These are phyloP conservation scores for Boletus pseudopeckii DNA, from an alignment of 768 basidiomycete genomes.

Conservation along the genomic window DNA sequence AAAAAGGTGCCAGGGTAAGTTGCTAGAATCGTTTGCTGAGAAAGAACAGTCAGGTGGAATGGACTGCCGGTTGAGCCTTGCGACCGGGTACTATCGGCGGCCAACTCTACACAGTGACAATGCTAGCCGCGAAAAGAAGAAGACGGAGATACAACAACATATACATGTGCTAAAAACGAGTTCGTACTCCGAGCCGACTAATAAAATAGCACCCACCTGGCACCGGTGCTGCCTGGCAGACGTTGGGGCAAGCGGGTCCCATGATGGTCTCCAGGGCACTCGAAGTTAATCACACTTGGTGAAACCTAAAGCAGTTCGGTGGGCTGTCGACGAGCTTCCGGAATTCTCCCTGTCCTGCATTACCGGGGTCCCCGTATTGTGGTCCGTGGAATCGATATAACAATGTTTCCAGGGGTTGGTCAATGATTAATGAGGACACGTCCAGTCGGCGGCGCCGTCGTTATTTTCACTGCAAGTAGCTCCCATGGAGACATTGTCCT, in stretches of 20 bases:
- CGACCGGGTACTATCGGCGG: too few species aligned
- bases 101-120: background rate
- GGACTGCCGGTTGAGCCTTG: background rate
- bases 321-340: background rate
- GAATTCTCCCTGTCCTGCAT: background rate
- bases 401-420: background rate
- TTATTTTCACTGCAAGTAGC: background rate
- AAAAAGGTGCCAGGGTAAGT: background rate
- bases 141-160: background rate
- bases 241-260: background rate
- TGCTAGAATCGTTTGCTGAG: background rate
- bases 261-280: background rate
- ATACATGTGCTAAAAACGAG: background rate
- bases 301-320: background rate
- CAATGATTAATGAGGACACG: too few species aligned
- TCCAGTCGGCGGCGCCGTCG: background rate
- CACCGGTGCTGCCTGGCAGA: background rate
- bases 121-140: background rate
- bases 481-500: slow-evolving; percentile 6
- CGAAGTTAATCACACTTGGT: background rate
- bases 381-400: background rate
- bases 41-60: background rate
- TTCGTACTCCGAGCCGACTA: background rate
- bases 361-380: background rate
- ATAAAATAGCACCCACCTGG: background rate